Evolutionary conservation across 2,329 filamentous ascomycete genomes (phyloP).

Genomic region (Paraphaeosphaeria minitans): DNA sequence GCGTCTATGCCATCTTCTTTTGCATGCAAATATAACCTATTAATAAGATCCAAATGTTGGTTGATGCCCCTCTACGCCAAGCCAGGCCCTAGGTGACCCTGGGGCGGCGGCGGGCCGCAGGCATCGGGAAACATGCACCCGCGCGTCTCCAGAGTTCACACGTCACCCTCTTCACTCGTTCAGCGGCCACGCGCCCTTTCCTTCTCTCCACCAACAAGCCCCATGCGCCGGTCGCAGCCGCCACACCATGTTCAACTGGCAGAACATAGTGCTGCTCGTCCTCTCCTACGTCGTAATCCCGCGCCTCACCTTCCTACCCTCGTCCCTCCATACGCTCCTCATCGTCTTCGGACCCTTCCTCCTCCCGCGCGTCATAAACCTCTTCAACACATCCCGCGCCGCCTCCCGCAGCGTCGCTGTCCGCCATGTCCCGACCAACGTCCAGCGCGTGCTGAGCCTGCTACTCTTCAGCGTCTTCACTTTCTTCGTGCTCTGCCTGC

Average conservation of each 20-base stretch:
- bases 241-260: conserved; percentile 39
- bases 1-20: too few relatives aligned
- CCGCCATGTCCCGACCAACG: conserved; percentile 60
- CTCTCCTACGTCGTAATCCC: conserved; percentile 45
- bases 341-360: conserved; percentile 71
- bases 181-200: neutral
- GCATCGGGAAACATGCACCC: neutral
- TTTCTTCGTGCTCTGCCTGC: conserved; percentile 67
- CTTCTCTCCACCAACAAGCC: neutral
- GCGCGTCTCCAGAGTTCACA: conserved; percentile 1
- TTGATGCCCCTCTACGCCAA: neutral
- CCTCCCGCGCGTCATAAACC: conserved; percentile 67
- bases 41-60: too few relatives aligned
- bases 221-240: neutral
- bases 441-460: conserved; percentile 64
- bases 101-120: neutral
- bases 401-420: conserved; percentile 54
- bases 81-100: neutral
- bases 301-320: conserved; percentile 44
- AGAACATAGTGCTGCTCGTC: conserved; percentile 38
- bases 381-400: conserved; percentile 63
- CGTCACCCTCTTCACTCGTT: conserved; percentile 4
- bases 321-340: conserved; percentile 43
- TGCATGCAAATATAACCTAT: too few relatives aligned
- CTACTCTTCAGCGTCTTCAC: conserved; percentile 61